Percentiles rank a stretch among this genome's conserved stretches.
Evolutionary conservation across 441 rosid species (phyloP).

Genomic region (Raphanus hybrid): DNA sequence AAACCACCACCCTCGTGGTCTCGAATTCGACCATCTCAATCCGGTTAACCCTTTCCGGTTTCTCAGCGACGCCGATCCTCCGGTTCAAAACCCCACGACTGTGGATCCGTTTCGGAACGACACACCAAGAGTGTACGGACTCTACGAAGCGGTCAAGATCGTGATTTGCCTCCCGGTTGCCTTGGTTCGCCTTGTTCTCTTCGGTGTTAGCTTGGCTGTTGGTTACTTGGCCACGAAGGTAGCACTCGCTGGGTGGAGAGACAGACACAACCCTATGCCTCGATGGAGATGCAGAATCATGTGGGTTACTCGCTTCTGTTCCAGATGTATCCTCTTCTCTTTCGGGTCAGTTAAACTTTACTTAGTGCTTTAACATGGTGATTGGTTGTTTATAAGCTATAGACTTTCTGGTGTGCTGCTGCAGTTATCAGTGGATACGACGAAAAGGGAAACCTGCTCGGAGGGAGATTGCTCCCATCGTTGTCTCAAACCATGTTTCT

Average conservation of each 20-base stretch:
- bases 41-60: slow-evolving; percentile 59
- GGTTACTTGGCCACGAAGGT: slow-evolving; percentile 76
- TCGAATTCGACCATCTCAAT: slow-evolving; percentile 16
- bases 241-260: slow-evolving; percentile 87
- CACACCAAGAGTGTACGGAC: slow-evolving; percentile 60
- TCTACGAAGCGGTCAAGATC: slow-evolving; percentile 79
- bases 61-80: slow-evolving; percentile 52
- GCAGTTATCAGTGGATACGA: slow-evolving; percentile 94
- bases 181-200: slow-evolving; percentile 62
- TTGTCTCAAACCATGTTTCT: slow-evolving; percentile 94
- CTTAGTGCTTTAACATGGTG: background rate
- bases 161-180: slow-evolving; percentile 76
- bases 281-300: slow-evolving; percentile 80
- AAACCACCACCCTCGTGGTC: too few relatives aligned
- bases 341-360: slow-evolving; percentile 62
- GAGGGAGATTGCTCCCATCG: slow-evolving; percentile 84
- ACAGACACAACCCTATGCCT: slow-evolving; percentile 86
- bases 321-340: slow-evolving; percentile 85
- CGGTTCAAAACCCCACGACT: slow-evolving; percentile 55
- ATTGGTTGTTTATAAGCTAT: background rate
- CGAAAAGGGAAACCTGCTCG: slow-evolving; percentile 94
- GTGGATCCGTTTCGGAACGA: slow-evolving; percentile 79
- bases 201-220: slow-evolving; percentile 60
- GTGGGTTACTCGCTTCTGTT: slow-evolving; percentile 84
- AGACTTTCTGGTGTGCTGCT: slow-evolving; percentile 13